Evolutionary conservation across 805 yeast species (phyloP).

Genomic region (Candida golubevii): DNA sequence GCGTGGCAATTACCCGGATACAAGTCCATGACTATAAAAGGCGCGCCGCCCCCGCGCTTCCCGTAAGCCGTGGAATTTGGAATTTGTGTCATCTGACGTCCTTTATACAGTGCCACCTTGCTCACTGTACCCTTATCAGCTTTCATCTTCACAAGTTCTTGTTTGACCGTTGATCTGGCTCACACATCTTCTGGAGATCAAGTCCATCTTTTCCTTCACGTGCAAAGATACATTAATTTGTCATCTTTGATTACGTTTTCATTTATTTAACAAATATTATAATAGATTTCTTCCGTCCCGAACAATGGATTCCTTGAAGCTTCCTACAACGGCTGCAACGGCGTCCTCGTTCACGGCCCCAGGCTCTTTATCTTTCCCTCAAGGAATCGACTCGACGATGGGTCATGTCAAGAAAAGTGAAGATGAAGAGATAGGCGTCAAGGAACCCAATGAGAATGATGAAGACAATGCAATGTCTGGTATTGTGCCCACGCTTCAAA

Average conservation of each 20-base stretch:
- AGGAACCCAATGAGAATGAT: slow-evolving; percentile 39
- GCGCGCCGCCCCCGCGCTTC: slow-evolving; percentile 17
- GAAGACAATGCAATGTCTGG: slow-evolving; percentile 85
- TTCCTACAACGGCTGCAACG: slow-evolving; percentile 74
- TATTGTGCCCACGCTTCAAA: slow-evolving; percentile 90
- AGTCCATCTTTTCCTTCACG: slow-evolving; percentile 3
- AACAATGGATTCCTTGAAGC: slow-evolving; percentile 64
- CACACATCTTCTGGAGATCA: background rate
- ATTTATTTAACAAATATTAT: slow-evolving; percentile 9
- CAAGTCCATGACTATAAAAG: slow-evolving; percentile 21
- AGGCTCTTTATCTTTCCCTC: slow-evolving; percentile 60
- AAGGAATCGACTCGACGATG: slow-evolving; percentile 32
- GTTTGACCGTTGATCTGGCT: slow-evolving; percentile 13
- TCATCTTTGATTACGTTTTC: slow-evolving; percentile 25
- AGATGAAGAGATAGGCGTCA: slow-evolving; percentile 14
- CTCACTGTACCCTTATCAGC: slow-evolving; percentile 6
- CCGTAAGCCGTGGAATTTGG: slow-evolving; percentile 1
- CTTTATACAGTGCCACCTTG: slow-evolving; percentile 13
- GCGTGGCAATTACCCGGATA: slow-evolving; percentile 22
- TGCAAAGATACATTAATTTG: slow-evolving; percentile 41
- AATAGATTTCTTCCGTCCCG: slow-evolving; percentile 10
- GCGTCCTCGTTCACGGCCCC: slow-evolving; percentile 71
- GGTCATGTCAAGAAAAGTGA: slow-evolving; percentile 14
- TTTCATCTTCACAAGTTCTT: background rate
- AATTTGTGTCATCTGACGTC: slow-evolving; percentile 16